Evolutionary conservation across 495 filamentous ascomycete genomes (phyloP).

Genomic region (Alectoria sarmentosa): DNA sequence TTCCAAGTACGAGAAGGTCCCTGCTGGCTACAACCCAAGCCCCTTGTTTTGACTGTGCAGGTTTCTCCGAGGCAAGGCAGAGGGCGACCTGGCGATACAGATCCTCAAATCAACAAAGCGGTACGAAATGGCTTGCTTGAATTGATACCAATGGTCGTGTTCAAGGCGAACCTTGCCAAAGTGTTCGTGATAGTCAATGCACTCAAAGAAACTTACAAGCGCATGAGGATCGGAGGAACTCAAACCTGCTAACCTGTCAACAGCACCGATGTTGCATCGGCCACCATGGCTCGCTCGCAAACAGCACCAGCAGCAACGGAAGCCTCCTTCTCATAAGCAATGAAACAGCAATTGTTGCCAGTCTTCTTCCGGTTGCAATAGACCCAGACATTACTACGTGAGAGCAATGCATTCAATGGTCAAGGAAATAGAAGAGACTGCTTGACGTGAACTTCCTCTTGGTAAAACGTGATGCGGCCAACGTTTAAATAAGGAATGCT

Average conservation of each 20-base stretch:
- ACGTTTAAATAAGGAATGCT: background rate
- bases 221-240: slow-evolving; percentile 4
- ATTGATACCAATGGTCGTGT: background rate
- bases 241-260: background rate
- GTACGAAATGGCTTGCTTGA: slow-evolving; percentile 1
- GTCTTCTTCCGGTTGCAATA: background rate
- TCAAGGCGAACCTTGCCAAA: slow-evolving; percentile 1
- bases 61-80: background rate
- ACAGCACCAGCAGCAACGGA: background rate
- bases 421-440: background rate
- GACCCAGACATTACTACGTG: background rate
- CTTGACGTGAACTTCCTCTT: background rate
- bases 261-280: background rate
- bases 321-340: background rate
- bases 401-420: background rate
- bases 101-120: background rate
- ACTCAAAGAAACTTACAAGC: background rate
- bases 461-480: background rate
- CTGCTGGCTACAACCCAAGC: background rate
- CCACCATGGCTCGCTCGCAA: background rate
- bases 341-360: background rate
- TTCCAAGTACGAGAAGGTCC: background rate
- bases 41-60: slow-evolving; percentile 1
- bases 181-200: background rate
- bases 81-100: slow-evolving; percentile 2